phyloP scores from a whole-genome alignment of 2,329 filamentous ascomycete species.

The Esteya vermicola region DNA sequence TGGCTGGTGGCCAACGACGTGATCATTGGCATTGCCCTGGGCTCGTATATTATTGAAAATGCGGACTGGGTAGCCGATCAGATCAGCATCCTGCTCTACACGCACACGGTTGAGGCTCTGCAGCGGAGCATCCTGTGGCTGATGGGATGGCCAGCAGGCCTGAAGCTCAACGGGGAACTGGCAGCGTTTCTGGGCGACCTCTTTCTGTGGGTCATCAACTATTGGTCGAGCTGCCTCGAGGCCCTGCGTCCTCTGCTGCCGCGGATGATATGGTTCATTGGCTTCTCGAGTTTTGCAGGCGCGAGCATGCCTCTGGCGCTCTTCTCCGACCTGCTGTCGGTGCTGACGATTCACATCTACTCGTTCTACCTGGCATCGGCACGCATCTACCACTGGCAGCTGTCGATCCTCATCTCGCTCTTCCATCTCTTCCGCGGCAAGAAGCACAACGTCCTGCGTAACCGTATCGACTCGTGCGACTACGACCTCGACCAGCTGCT shows the following conservation, averaged over 20 bases:
- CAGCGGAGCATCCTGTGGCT: constrained; percentile 87
- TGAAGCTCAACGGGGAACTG: constrained; percentile 90
- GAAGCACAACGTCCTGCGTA: constrained; percentile 91
- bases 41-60: constrained; percentile 95
- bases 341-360: constrained; percentile 91
- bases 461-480: constrained; percentile 96
- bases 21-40: constrained; percentile 92
- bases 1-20: constrained; percentile 99
- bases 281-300: constrained; percentile 86
- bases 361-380: constrained; percentile 96
- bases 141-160: constrained; percentile 85
- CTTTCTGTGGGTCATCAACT: constrained; percentile 97
- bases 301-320: constrained; percentile 95
- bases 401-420: constrained; percentile 91
- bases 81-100: constrained; percentile 60
- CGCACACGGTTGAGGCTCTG: constrained; percentile 79
- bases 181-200: constrained; percentile 89
- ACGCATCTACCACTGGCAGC: constrained; percentile 96
- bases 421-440: constrained; percentile 97
- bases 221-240: constrained; percentile 81
- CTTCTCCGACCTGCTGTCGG: constrained; percentile 83
- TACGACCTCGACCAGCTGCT: constrained; percentile 96
- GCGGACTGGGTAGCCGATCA: constrained; percentile 67
- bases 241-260: constrained; percentile 70
- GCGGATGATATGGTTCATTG: constrained; percentile 78